Evolutionary conservation across 768 basidiomycete genomes (phyloP).

Genomic region (Dacryopinax spathularia): DNA sequence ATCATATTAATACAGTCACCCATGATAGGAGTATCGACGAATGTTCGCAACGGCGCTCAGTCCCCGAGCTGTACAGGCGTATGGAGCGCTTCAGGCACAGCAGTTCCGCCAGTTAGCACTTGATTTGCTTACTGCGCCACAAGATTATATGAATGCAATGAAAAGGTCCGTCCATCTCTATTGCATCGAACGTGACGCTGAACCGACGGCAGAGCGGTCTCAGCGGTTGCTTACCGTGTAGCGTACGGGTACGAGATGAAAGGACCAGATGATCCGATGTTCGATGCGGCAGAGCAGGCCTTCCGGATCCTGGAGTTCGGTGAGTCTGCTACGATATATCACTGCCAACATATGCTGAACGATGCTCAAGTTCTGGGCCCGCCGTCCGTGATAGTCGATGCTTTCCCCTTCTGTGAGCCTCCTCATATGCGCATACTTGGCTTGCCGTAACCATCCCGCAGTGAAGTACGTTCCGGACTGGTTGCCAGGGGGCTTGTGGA

Average conservation of each 20-base stretch:
- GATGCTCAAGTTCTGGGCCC: too few species aligned
- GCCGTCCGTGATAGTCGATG: conserved; percentile 19
- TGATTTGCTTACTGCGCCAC: not conserved
- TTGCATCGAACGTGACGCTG: too few species aligned
- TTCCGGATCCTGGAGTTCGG: not conserved
- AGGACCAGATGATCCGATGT: not conserved
- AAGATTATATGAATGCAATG: not conserved
- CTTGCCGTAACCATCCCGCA: not conserved
- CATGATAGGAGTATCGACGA: not conserved
- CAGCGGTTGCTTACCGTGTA: not conserved
- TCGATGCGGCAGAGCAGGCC: not conserved
- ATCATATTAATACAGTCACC: too few species aligned
- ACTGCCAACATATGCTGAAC: too few species aligned
- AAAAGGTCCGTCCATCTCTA: not conserved
- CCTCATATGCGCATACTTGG: not conserved
- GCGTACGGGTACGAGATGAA: not conserved
- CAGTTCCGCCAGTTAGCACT: not conserved
- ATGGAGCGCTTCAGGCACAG: not conserved
- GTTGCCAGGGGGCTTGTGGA: conserved; percentile 28
- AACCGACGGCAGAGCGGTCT: not conserved
- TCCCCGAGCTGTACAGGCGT: not conserved
- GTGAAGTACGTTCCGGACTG: conserved; percentile 27
- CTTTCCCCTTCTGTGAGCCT: conserved; percentile 20
- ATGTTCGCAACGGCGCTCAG: not conserved
- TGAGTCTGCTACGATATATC: too few species aligned